A percentile compares a stretch with the other conserved stretches of the same genome.
Evolutionary conservation across 768 basidiomycete genomes (phyloP).

Genomic region (Rickenella mellea): DNA sequence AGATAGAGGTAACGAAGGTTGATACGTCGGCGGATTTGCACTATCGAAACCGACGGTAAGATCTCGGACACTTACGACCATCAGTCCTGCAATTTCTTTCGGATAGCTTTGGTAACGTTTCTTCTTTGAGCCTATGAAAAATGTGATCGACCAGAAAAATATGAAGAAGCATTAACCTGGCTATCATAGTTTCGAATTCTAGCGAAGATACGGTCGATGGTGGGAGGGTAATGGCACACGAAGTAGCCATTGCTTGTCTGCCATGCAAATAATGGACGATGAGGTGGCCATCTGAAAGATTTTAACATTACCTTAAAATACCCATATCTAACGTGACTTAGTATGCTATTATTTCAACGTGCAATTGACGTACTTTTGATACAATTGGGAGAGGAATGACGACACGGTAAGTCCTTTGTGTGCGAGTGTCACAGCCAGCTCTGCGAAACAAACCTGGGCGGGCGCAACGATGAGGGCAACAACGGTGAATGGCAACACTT

Average conservation of each 20-base stretch:
- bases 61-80: slow-evolving; percentile 59
- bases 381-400: slow-evolving; percentile 52
- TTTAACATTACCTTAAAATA: slow-evolving; percentile 51
- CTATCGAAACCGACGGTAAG: slow-evolving; percentile 74
- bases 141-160: not conserved
- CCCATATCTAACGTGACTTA: slow-evolving; percentile 45
- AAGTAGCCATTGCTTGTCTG: slow-evolving; percentile 82
- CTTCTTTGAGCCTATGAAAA: slow-evolving; percentile 7
- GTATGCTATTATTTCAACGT: not conserved
- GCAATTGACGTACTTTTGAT: slow-evolving; percentile 35
- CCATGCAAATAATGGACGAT: not conserved
- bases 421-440: slow-evolving; percentile 48
- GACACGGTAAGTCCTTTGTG: slow-evolving; percentile 43
- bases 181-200: slow-evolving; percentile 52
- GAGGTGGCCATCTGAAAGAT: not conserved
- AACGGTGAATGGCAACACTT: not conserved
- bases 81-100: slow-evolving; percentile 45
- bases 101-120: slow-evolving; percentile 47
- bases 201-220: slow-evolving; percentile 59
- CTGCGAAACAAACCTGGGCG: slow-evolving; percentile 56
- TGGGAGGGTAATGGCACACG: slow-evolving; percentile 56
- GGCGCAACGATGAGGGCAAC: not conserved
- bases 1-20: slow-evolving; percentile 58
- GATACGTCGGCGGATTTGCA: slow-evolving; percentile 53
- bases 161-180: slow-evolving; percentile 13